A percentile compares a stretch with the other conserved stretches of the same genome.
phyloP scores from a whole-genome alignment of 2,329 filamentous ascomycete genomes.

The Penicillium vulpinum region DNA sequence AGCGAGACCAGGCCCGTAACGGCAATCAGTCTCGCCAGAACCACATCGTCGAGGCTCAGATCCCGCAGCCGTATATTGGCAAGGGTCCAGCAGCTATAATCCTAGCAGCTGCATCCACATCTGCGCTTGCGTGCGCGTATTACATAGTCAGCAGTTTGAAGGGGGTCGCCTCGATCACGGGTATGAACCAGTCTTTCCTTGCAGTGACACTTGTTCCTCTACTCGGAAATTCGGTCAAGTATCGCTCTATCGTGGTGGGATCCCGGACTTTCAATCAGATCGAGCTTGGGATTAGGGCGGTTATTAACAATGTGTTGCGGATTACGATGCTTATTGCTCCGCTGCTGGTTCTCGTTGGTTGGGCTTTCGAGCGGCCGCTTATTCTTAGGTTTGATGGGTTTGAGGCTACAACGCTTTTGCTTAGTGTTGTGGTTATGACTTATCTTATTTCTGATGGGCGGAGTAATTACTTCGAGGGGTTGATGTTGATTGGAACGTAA shows the following conservation, averaged over 20 bases:
- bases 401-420: slow-evolving; percentile 19
- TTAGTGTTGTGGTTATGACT: slow-evolving; percentile 22
- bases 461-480: slow-evolving; percentile 23
- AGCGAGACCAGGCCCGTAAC: background rate
- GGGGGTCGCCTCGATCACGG: slow-evolving; percentile 1
- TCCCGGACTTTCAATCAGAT: slow-evolving; percentile 7
- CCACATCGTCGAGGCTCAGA: background rate
- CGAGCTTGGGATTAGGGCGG: slow-evolving; percentile 15
- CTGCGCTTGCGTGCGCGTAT: slow-evolving; percentile 7
- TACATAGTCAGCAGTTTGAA: slow-evolving; percentile 10
- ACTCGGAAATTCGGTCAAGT: slow-evolving; percentile 17
- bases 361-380: slow-evolving; percentile 11
- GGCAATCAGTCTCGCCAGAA: background rate
- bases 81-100: background rate
- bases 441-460: slow-evolving; percentile 23
- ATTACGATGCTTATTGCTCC: slow-evolving; percentile 18
- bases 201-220: slow-evolving; percentile 11
- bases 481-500: slow-evolving; percentile 24
- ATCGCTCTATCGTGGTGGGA: slow-evolving; percentile 10
- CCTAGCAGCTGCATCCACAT: slow-evolving; percentile 1
- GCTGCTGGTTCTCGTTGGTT: slow-evolving; percentile 14
- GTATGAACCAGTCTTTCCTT: slow-evolving; percentile 11
- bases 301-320: slow-evolving; percentile 17
- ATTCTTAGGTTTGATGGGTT: slow-evolving; percentile 19
- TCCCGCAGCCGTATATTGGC: background rate